Evolutionary conservation across 2,329 filamentous ascomycete genomes (phyloP).

Genomic region (Clarireedia sp.): DNA sequence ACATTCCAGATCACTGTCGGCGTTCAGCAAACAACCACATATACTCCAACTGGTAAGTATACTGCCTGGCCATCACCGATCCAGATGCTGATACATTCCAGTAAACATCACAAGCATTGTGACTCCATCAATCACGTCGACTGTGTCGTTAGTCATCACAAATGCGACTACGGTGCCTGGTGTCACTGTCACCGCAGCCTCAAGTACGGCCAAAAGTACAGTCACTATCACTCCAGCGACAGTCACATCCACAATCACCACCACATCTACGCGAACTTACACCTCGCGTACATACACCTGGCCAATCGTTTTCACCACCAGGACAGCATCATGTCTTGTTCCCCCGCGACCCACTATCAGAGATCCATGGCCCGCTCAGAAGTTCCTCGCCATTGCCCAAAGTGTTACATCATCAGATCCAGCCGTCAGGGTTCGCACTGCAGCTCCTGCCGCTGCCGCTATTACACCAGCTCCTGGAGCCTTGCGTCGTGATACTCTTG

Average conservation of each 20-base stretch:
- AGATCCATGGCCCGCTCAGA: neutral
- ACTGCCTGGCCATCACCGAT: neutral
- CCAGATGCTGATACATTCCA: neutral
- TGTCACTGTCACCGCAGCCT: neutral
- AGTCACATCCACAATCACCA: neutral
- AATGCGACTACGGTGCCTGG: neutral
- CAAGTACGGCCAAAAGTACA: neutral
- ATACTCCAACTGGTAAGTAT: constrained; percentile 2
- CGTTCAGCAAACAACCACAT: neutral
- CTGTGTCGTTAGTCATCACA: neutral
- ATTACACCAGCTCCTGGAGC: constrained; percentile 2
- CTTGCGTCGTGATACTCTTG: neutral
- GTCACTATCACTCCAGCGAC: neutral
- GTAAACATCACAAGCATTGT: constrained; percentile 4
- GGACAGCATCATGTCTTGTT: constrained; percentile 1
- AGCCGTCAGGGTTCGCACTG: neutral
- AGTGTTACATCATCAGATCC: neutral
- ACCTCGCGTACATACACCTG: constrained; percentile 3
- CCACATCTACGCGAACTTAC: neutral
- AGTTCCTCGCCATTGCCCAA: constrained; percentile 2
- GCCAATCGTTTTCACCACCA: neutral
- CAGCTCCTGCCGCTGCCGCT: neutral
- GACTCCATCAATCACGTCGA: constrained; percentile 1
- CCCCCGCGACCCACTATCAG: neutral
- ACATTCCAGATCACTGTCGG: constrained; percentile 4